These are phyloP conservation scores for Solanum raphanifolium DNA, from an alignment of 257 asterid species.

Conservation along the genomic window DNA sequence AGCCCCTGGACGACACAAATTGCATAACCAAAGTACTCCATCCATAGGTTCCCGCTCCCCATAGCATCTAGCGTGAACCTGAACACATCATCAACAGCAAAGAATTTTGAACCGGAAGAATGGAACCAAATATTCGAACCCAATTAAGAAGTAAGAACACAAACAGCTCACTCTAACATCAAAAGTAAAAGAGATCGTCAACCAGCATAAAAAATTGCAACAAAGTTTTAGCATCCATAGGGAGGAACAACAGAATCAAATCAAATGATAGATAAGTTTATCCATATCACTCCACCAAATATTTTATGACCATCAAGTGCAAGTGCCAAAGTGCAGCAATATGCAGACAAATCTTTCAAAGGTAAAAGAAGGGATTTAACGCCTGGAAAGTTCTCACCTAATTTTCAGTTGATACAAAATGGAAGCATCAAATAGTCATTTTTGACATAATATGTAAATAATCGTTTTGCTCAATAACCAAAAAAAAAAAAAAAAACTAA, in stretches of 20 bases:
- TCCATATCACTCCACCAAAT: background rate
- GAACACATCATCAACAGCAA: constrained; percentile 7
- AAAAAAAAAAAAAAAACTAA: background rate
- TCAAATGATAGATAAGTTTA: background rate
- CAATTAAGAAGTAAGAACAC: background rate
- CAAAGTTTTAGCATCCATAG: background rate
- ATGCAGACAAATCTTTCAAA: background rate
- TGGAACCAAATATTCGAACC: background rate
- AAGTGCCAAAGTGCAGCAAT: background rate
- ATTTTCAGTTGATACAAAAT: background rate
- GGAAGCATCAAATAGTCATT: background rate
- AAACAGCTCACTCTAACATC: background rate
- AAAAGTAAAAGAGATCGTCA: background rate
- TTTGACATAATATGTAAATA: background rate
- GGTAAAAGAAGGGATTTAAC: background rate
- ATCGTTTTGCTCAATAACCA: background rate
- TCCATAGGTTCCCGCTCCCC: constrained; percentile 81
- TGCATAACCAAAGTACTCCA: constrained; percentile 95
- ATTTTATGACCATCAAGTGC: background rate
- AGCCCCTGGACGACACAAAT: constrained; percentile 94
- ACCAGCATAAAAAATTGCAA: constrained; percentile 7
- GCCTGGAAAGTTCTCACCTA: background rate
- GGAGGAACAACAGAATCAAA: background rate
- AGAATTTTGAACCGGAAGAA: background rate
- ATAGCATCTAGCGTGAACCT: constrained; percentile 99